These are phyloP conservation scores for Tephrocybe rancida DNA, from an alignment of 768 basidiomycete genomes.

Conservation along the genomic window DNA sequence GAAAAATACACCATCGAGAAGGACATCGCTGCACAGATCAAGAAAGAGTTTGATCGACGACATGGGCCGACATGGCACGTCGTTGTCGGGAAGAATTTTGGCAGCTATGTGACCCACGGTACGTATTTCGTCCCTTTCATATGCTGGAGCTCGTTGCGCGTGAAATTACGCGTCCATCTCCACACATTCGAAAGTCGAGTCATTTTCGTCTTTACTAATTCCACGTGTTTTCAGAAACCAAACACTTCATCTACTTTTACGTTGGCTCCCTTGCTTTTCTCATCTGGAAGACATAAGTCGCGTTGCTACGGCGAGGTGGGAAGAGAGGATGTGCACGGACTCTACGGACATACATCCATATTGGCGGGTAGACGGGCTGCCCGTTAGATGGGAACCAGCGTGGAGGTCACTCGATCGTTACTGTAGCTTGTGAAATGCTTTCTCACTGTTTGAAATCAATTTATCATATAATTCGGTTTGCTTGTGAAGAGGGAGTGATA, in stretches of 20 bases:
- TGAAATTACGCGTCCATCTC: constrained; percentile 23
- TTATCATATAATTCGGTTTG: constrained; percentile 6
- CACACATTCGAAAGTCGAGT: constrained; percentile 5
- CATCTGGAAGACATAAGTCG: constrained; percentile 85
- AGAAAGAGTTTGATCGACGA: constrained; percentile 95
- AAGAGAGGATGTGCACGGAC: constrained; percentile 3
- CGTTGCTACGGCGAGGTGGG: neutral
- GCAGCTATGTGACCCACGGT: constrained; percentile 98
- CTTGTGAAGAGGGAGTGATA: neutral
- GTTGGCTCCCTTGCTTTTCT: constrained; percentile 91
- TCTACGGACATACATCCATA: constrained; percentile 7
- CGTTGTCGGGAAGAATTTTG: constrained; percentile 99
- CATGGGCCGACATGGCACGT: constrained; percentile 98
- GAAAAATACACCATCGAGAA: constrained; percentile 96
- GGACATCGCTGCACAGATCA: constrained; percentile 97
- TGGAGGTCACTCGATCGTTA: constrained; percentile 13
- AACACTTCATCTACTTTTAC: constrained; percentile 99
- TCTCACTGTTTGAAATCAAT: constrained; percentile 14
- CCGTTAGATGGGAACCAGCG: constrained; percentile 15
- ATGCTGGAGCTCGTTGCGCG: constrained; percentile 7
- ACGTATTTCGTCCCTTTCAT: constrained; percentile 28
- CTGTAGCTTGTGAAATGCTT: constrained; percentile 17
- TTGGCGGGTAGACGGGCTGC: constrained; percentile 1
- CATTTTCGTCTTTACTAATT: constrained; percentile 10
- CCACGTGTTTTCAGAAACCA: constrained; percentile 69